Conservation (phyloP, 257 asterid genomes). For the Forsythia suspensa region DNA sequence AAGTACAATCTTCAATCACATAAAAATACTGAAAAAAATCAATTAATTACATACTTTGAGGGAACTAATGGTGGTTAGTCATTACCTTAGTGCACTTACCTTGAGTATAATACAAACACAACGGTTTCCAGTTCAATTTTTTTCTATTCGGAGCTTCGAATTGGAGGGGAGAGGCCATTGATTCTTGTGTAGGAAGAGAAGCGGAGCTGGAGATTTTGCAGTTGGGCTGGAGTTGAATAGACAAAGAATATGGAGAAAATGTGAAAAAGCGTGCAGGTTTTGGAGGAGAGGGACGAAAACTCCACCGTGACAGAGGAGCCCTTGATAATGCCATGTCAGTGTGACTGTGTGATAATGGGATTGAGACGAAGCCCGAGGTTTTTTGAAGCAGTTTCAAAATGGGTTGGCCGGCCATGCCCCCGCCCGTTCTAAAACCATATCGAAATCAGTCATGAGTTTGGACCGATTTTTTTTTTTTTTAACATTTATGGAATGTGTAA, state of each 20-base stretch:
- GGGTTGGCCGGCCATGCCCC: too few relatives aligned
- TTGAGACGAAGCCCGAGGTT: conserved; percentile 10
- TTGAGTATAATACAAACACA: conserved; percentile 80
- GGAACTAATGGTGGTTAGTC: background rate
- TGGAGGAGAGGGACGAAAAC: conserved; percentile 23
- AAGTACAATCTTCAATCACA: background rate
- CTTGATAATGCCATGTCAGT: conserved; percentile 34
- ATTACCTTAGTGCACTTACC: conserved; percentile 86
- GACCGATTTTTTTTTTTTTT: too few relatives aligned
- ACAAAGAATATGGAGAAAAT: conserved; percentile 20
- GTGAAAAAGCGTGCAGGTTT: conserved; percentile 19
- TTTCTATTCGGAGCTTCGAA: conserved; percentile 22
- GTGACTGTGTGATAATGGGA: background rate
- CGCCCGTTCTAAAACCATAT: too few relatives aligned
- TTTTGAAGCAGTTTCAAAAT: background rate
- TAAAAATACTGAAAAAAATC: background rate
- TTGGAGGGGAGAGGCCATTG: conserved; percentile 35
- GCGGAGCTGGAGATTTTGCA: conserved; percentile 26
- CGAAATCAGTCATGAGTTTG: too few relatives aligned
- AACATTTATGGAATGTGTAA: too few relatives aligned
- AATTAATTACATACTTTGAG: background rate
- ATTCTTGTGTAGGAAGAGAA: conserved; percentile 36
- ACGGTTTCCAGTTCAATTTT: conserved; percentile 70
- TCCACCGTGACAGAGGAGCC: conserved; percentile 44
- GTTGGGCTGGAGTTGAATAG: conserved; percentile 14